Evolutionary conservation across 345 rosid species (phyloP).

Genomic region (Camelina sativa): DNA sequence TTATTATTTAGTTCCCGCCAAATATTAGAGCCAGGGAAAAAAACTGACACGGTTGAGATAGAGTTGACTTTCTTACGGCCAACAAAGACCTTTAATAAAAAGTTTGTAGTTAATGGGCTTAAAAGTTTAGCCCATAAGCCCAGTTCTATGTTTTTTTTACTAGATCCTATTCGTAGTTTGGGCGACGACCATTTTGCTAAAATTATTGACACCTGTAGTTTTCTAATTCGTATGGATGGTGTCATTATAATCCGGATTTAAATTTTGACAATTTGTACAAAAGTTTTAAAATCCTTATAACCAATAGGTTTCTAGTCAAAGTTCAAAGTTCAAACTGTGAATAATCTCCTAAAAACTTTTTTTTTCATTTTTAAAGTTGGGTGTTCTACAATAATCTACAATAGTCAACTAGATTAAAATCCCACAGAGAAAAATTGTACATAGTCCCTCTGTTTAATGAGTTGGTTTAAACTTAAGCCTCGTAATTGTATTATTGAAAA

Average conservation of each 20-base stretch:
- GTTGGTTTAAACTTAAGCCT: background rate
- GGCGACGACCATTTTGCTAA: background rate
- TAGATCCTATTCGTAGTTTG: background rate
- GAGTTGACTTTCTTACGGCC: background rate
- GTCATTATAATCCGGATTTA: no score
- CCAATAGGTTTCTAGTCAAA: no score
- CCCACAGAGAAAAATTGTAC: background rate
- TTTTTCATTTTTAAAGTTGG: no score
- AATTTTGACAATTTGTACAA: no score
- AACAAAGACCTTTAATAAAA: background rate
- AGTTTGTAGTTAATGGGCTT: conserved; percentile 12
- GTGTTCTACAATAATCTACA: background rate
- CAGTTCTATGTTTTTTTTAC: background rate
- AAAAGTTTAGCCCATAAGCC: no score
- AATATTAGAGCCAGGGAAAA: conserved; percentile 35
- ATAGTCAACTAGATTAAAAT: background rate
- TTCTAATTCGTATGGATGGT: no score
- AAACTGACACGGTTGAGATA: conserved; percentile 15
- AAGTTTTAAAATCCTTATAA: no score
- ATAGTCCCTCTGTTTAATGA: conserved; percentile 3
- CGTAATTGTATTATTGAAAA: background rate
- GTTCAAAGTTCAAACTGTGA: no score
- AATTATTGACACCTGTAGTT: no score
- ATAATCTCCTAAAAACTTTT: no score
- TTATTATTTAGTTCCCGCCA: conserved; percentile 40